A percentile compares a stretch with the other conserved stretches of the same genome.
These are phyloP conservation scores for Jamesozyma spencerorum DNA, from an alignment of 805 yeast species.

Conservation along the genomic window DNA sequence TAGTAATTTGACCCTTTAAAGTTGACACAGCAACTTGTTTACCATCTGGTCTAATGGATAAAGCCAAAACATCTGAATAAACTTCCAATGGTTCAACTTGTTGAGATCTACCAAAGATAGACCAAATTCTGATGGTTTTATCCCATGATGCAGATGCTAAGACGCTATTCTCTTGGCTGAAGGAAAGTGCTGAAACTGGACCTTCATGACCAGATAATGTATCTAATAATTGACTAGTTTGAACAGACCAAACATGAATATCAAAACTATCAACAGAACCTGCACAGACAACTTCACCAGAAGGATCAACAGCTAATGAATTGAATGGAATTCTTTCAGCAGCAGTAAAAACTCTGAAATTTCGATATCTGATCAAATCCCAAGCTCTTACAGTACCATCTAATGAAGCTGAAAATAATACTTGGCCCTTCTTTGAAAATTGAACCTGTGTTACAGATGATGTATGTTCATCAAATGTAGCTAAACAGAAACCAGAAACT, in stretches of 20 bases:
- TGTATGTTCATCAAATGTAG: conserved; percentile 84
- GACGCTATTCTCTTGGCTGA: conserved; percentile 67
- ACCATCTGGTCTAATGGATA: conserved; percentile 88
- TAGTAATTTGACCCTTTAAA: conserved; percentile 74
- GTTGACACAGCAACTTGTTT: conserved; percentile 82
- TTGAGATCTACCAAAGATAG: conserved; percentile 76
- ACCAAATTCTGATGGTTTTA: conserved; percentile 88
- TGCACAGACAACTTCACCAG: conserved; percentile 94
- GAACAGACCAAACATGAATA: conserved; percentile 94
- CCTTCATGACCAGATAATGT: conserved; percentile 90
- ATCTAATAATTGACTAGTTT: conserved; percentile 85
- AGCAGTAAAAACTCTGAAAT: conserved; percentile 90
- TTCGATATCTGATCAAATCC: conserved; percentile 88
- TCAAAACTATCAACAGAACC: conserved; percentile 86
- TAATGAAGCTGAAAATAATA: conserved; percentile 78
- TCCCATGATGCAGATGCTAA: conserved; percentile 96
- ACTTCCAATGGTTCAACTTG: conserved; percentile 86
- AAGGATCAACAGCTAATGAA: conserved; percentile 88
- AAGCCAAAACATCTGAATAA: conserved; percentile 70
- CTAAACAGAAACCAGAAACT: conserved; percentile 81
- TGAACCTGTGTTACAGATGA: conserved; percentile 81
- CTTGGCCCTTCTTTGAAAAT: conserved; percentile 85
- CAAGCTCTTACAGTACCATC: conserved; percentile 98
- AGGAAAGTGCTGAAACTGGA: conserved; percentile 80
- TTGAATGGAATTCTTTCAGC: conserved; percentile 80